phyloP scores from a whole-genome alignment of 1,284 basidiomycete species.

The Lignosus rhinocerotis region DNA sequence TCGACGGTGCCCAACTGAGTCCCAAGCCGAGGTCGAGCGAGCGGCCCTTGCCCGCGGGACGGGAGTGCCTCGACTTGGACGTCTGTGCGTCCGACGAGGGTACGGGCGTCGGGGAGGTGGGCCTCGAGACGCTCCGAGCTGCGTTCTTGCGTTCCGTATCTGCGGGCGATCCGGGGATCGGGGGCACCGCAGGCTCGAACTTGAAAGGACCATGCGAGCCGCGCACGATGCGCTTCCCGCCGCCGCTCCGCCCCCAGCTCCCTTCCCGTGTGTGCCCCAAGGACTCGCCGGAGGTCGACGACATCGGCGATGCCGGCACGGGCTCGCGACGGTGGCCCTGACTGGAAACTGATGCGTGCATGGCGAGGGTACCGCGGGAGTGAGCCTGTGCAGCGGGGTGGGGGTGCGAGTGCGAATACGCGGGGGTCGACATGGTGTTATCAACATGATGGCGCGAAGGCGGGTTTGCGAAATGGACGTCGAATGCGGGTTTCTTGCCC shows the following conservation, averaged over 20 bases:
- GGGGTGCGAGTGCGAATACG: conserved; percentile 3
- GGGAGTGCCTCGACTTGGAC: conserved; percentile 28
- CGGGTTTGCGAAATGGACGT: conserved; percentile 22
- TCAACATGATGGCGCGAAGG: conserved; percentile 19
- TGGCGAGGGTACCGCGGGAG: background rate
- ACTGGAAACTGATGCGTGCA: conserved; percentile 12
- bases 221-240: conserved; percentile 29
- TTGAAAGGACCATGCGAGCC: conserved; percentile 39
- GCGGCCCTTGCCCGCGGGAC: conserved; percentile 55
- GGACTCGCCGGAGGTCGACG: conserved; percentile 32
- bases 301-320: conserved; percentile 28
- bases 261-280: conserved; percentile 21
- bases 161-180: conserved; percentile 40
- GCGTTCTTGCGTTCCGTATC: conserved; percentile 24
- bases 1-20: conserved; percentile 65
- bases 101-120: conserved; percentile 12
- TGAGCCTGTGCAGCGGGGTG: conserved; percentile 6
- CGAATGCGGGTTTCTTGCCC: conserved; percentile 18
- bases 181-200: conserved; percentile 44
- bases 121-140: conserved; percentile 5
- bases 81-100: conserved; percentile 36
- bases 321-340: conserved; percentile 17
- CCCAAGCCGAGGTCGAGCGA: conserved; percentile 67
- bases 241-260: conserved; percentile 31
- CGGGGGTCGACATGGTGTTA: conserved; percentile 14